These are phyloP conservation scores for Trichoderma oligosporum DNA, from an alignment of 2,329 filamentous ascomycete genomes.

Conservation along the genomic window DNA sequence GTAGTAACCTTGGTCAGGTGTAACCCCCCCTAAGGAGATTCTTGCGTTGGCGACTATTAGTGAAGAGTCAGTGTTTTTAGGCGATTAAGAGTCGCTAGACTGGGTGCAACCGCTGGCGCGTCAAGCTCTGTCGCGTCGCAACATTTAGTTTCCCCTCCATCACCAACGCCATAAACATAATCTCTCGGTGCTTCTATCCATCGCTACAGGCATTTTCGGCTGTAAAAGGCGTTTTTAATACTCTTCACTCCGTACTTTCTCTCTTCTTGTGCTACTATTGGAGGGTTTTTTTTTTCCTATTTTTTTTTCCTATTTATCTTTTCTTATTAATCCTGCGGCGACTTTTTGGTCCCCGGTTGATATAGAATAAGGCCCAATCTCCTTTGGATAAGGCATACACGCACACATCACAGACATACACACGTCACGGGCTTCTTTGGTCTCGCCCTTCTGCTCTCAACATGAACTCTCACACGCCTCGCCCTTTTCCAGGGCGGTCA, in stretches of 20 bases:
- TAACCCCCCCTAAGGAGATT: constrained; percentile 21
- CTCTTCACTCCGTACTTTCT: not conserved
- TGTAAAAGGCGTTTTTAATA: not conserved
- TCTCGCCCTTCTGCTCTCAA: not conserved
- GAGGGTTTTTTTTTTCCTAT: not conserved
- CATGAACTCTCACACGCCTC: constrained; percentile 40
- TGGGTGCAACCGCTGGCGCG: constrained; percentile 15
- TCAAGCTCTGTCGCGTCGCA: constrained; percentile 20
- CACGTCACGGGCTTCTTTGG: not conserved
- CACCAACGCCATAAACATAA: not conserved
- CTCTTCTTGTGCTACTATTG: not conserved
- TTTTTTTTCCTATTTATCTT: no score
- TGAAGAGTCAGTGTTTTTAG: not conserved
- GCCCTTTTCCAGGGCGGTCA: constrained; percentile 36
- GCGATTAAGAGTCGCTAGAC: constrained; percentile 5
- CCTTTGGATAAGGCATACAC: constrained; percentile 4
- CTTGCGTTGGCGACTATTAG: not conserved
- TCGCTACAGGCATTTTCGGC: constrained; percentile 1
- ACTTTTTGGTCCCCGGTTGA: not conserved
- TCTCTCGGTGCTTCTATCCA: not conserved
- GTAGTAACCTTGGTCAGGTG: constrained; percentile 27
- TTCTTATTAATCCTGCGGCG: not conserved
- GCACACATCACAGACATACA: not conserved
- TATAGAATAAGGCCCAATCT: constrained; percentile 1
- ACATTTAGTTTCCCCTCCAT: not conserved